phyloP scores from a whole-genome alignment of 163 green algal genomes.

The Chlorella variabilis region DNA sequence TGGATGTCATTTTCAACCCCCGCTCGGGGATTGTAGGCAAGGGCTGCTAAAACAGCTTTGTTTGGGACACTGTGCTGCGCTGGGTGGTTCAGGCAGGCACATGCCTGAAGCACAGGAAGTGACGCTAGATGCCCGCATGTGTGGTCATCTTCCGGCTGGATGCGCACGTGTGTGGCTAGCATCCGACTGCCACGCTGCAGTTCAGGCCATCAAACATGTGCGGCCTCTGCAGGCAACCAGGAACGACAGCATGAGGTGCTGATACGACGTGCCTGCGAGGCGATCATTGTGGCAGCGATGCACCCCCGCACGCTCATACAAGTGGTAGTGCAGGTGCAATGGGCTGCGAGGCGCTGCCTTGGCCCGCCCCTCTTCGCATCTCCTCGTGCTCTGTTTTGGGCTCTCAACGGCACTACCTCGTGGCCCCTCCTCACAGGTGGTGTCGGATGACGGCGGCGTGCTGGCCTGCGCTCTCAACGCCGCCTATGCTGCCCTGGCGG shows the following conservation, averaged over 20 bases:
- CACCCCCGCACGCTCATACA: slow-evolving; percentile 62
- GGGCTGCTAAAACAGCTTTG: neutral
- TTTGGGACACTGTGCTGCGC: neutral
- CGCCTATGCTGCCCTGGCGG: slow-evolving; percentile 71
- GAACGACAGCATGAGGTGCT: slow-evolving; percentile 59
- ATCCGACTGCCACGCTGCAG: too few relatives aligned
- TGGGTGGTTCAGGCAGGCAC: neutral
- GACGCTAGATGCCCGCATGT: too few relatives aligned
- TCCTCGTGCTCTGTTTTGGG: too few relatives aligned
- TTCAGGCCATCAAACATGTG: too few relatives aligned
- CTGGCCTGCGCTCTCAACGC: slow-evolving; percentile 81
- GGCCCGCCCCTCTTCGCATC: neutral
- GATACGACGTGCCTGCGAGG: slow-evolving; percentile 54
- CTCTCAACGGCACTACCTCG: too few relatives aligned
- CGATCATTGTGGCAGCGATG: slow-evolving; percentile 48
- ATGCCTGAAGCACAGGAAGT: neutral
- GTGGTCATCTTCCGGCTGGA: too few relatives aligned
- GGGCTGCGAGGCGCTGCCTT: neutral
- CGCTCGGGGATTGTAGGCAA: slow-evolving; percentile 57
- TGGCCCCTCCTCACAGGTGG: slow-evolving; percentile 60
- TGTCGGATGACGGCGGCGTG: slow-evolving; percentile 73
- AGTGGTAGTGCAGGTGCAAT: slow-evolving; percentile 72
- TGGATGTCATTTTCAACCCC: slow-evolving; percentile 74
- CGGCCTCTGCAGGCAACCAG: slow-evolving; percentile 21
- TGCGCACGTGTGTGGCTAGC: too few relatives aligned